Conservation (phyloP, 2,329 filamentous ascomycete species). For the Coniella lustricola region DNA sequence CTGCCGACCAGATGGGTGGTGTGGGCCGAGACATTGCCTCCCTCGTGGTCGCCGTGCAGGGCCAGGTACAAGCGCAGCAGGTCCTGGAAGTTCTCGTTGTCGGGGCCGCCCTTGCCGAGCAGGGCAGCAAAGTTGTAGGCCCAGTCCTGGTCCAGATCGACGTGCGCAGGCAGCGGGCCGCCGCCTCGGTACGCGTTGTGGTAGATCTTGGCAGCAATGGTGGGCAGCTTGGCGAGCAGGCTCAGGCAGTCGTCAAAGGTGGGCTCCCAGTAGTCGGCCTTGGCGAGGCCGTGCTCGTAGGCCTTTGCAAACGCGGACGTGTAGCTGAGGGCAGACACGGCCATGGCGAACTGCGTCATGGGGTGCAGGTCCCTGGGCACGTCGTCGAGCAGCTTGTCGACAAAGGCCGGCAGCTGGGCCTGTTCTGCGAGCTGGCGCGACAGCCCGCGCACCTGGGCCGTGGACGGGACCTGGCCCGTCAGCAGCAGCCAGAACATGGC, state of each 20-base stretch:
- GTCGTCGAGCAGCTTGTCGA: slow-evolving; percentile 79
- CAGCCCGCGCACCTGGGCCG: slow-evolving; percentile 71
- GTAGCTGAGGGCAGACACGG: slow-evolving; percentile 92
- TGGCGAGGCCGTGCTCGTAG: slow-evolving; percentile 85
- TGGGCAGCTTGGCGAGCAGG: slow-evolving; percentile 90
- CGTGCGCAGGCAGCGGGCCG: slow-evolving; percentile 64
- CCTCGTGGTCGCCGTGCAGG: slow-evolving; percentile 96
- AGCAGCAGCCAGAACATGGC: slow-evolving; percentile 99
- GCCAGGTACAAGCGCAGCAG: slow-evolving; percentile 89
- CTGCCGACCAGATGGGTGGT: slow-evolving; percentile 91
- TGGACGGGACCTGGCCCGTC: slow-evolving; percentile 84
- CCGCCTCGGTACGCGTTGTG: slow-evolving; percentile 77
- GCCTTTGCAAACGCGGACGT: slow-evolving; percentile 89
- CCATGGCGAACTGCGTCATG: slow-evolving; percentile 96
- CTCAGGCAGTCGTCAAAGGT: slow-evolving; percentile 94
- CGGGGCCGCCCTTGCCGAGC: slow-evolving; percentile 80
- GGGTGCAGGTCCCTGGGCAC: slow-evolving; percentile 90
- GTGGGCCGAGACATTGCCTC: slow-evolving; percentile 94
- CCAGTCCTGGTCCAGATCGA: slow-evolving; percentile 89
- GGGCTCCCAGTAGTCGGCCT: slow-evolving; percentile 98
- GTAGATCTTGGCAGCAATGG: slow-evolving; percentile 96
- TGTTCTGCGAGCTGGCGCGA: slow-evolving; percentile 84
- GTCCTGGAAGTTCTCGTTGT: slow-evolving; percentile 93
- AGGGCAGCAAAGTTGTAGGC: slow-evolving; percentile 97
- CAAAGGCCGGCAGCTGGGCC: slow-evolving; percentile 72